Evolutionary conservation across 148 eudicot genomes (phyloP).

Genomic region (Persicaria maculosa): DNA sequence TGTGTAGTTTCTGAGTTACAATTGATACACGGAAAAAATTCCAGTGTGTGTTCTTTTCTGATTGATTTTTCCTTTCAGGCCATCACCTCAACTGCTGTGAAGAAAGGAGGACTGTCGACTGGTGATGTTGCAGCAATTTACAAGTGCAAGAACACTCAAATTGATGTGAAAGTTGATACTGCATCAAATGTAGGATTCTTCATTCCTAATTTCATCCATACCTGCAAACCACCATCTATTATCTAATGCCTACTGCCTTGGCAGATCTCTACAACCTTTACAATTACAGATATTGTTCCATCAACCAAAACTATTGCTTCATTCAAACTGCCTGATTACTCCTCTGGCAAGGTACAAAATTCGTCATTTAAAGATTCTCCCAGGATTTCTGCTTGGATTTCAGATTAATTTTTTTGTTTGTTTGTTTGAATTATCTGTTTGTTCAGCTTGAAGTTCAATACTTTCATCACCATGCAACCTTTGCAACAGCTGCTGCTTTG

Average conservation of each 20-base stretch:
- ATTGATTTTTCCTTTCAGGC: slow-evolving; percentile 25
- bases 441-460: slow-evolving; percentile 77
- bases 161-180: slow-evolving; percentile 81
- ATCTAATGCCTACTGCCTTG: slow-evolving; percentile 15
- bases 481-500: slow-evolving; percentile 61
- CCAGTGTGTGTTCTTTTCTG: not conserved
- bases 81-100: slow-evolving; percentile 82
- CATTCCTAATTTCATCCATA: not conserved
- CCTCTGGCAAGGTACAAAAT: slow-evolving; percentile 70
- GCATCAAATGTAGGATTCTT: slow-evolving; percentile 59
- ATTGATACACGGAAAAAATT: not conserved
- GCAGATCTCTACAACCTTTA: slow-evolving; percentile 75
- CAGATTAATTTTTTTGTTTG: not conserved
- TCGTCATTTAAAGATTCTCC: not conserved
- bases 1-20: not conserved
- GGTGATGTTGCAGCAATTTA: slow-evolving; percentile 81
- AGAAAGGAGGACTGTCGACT: slow-evolving; percentile 86
- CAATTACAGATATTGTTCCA: slow-evolving; percentile 53
- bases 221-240: not conserved
- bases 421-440: slow-evolving; percentile 5
- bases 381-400: not conserved
- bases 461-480: slow-evolving; percentile 82
- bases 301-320: slow-evolving; percentile 81
- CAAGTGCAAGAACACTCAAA: slow-evolving; percentile 55
- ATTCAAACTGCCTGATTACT: slow-evolving; percentile 63